These are phyloP conservation scores for Talaromyces sp. DNA, from an alignment of 2,329 filamentous ascomycete species.

Conservation along the genomic window DNA sequence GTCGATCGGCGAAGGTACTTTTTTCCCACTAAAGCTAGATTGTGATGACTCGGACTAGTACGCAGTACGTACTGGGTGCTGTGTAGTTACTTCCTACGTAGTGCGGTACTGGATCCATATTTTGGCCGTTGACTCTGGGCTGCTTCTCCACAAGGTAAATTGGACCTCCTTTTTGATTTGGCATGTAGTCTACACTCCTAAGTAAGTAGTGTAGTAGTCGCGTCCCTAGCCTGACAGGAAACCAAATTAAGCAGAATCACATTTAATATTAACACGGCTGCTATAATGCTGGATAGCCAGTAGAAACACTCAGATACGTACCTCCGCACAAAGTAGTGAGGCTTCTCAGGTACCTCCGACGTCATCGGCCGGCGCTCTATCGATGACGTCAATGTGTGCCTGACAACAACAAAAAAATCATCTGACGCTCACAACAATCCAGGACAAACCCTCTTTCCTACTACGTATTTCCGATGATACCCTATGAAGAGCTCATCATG, in stretches of 20 bases:
- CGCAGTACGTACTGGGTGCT: too few relatives aligned
- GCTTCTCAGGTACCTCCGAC: neutral
- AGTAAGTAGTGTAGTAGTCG: too few relatives aligned
- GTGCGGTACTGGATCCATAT: neutral
- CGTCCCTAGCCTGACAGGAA: neutral
- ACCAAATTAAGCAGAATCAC: neutral
- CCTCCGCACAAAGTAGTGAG: neutral
- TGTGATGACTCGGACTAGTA: neutral
- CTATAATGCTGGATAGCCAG: neutral
- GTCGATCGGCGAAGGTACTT: neutral
- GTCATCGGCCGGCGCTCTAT: neutral
- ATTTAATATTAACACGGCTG: neutral
- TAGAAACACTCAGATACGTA: neutral
- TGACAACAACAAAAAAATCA: neutral
- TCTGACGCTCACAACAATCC: neutral
- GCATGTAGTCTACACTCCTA: neutral
- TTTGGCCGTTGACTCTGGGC: neutral
- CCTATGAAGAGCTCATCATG: too few relatives aligned
- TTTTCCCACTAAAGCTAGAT: too few relatives aligned
- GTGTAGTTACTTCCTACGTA: neutral
- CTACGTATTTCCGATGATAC: too few relatives aligned
- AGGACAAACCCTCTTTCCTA: too few relatives aligned
- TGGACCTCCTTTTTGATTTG: neutral
- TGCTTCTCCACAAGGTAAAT: neutral
- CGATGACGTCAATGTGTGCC: slow-evolving; percentile 10